These are phyloP conservation scores for Triangularia verruculosa DNA, from an alignment of 2,329 filamentous ascomycete species.

Conservation along the genomic window DNA sequence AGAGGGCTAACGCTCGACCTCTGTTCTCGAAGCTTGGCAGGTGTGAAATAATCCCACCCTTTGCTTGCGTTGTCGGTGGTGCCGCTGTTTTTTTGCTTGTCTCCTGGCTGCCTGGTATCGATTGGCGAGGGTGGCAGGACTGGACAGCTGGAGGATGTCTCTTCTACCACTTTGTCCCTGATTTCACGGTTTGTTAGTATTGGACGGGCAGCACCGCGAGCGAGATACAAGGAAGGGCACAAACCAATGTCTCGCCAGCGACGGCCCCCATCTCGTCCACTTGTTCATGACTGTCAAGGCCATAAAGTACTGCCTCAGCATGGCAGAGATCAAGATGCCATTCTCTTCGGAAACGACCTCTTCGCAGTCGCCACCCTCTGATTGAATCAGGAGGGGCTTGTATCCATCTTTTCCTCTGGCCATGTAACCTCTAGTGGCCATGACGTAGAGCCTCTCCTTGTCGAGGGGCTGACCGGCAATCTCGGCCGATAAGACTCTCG, in stretches of 20 bases:
- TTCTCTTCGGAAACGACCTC: slow-evolving; percentile 84
- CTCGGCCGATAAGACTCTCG: slow-evolving; percentile 60
- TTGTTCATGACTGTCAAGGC: slow-evolving; percentile 75
- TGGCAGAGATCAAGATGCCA: slow-evolving; percentile 79
- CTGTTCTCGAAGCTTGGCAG: neutral
- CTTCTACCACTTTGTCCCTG: slow-evolving; percentile 16
- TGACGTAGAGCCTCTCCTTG: slow-evolving; percentile 60
- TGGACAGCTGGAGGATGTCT: neutral
- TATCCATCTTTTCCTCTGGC: slow-evolving; percentile 84
- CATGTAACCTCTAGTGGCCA: slow-evolving; percentile 88
- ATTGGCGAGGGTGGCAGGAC: neutral
- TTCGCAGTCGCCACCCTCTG: slow-evolving; percentile 72
- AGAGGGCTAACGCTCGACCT: slow-evolving; percentile 30
- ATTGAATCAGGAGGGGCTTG: slow-evolving; percentile 68
- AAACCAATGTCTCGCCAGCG: slow-evolving; percentile 63
- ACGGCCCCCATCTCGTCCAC: slow-evolving; percentile 70
- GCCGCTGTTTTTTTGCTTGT: neutral
- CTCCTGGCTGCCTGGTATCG: neutral
- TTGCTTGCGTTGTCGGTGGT: neutral
- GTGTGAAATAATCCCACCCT: slow-evolving; percentile 4
- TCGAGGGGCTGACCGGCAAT: slow-evolving; percentile 63
- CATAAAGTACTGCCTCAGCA: slow-evolving; percentile 90
- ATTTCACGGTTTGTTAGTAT: neutral
- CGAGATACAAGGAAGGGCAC: neutral
- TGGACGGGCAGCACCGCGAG: neutral